These are phyloP conservation scores for Alternaria sp. DNA, from an alignment of 2,329 filamentous ascomycete genomes.

Conservation along the genomic window DNA sequence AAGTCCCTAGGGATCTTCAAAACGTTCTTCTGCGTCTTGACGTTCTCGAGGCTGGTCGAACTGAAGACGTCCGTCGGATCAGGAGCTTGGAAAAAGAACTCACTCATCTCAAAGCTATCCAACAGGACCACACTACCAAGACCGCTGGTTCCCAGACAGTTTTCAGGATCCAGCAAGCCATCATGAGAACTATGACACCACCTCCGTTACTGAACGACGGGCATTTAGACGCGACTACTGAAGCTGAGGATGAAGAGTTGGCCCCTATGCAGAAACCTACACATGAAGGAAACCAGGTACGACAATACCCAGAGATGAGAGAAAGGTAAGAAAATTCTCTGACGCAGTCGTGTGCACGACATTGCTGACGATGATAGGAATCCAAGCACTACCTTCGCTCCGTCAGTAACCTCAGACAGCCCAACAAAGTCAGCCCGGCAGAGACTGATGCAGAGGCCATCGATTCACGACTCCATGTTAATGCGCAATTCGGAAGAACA, in stretches of 20 bases:
- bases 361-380: conserved; percentile 13
- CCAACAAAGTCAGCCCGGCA: conserved; percentile 25
- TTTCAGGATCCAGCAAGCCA: neutral
- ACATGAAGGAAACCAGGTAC: conserved; percentile 10
- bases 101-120: conserved; percentile 4
- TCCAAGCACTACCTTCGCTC: neutral
- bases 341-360: neutral
- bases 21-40: conserved; percentile 22
- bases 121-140: neutral
- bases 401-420: conserved; percentile 12
- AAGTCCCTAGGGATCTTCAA: conserved; percentile 5
- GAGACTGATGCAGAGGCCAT: conserved; percentile 30
- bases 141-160: neutral
- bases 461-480: conserved; percentile 28
- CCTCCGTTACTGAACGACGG: neutral
- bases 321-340: conserved; percentile 5
- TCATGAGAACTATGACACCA: neutral
- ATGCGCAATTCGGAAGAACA: conserved; percentile 2
- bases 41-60: conserved; percentile 20
- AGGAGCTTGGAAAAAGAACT: conserved; percentile 22
- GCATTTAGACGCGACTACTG: conserved; percentile 7
- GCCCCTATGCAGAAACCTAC: neutral
- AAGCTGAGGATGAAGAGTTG: conserved; percentile 20
- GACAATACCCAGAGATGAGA: conserved; percentile 1
- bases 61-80: conserved; percentile 17